phyloP scores from a whole-genome alignment of 768 basidiomycete genomes.

The Russula earlei region DNA sequence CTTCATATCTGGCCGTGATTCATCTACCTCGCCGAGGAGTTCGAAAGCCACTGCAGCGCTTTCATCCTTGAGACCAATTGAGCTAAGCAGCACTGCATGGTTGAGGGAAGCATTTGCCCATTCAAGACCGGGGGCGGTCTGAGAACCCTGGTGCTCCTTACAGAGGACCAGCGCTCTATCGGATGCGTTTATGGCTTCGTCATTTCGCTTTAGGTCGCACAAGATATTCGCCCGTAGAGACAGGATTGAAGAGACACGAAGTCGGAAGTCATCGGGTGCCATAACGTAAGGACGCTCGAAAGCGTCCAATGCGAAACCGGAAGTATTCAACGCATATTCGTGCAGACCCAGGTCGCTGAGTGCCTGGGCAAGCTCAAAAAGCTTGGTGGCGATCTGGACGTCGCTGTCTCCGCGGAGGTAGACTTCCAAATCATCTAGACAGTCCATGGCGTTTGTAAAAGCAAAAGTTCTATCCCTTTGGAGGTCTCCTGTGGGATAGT shows the following conservation, averaged over 20 bases:
- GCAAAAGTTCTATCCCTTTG: neutral
- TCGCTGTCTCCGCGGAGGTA: neutral
- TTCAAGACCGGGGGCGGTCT: neutral
- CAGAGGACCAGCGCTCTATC: neutral
- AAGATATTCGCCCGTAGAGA: constrained; percentile 4
- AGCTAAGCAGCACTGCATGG: neutral
- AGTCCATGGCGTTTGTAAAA: neutral
- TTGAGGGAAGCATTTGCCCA: constrained; percentile 1
- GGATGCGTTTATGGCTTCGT: neutral
- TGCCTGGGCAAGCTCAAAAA: constrained; percentile 3
- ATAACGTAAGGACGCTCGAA: neutral
- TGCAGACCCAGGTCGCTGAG: constrained; percentile 9
- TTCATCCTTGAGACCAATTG: neutral
- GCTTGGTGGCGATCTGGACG: neutral
- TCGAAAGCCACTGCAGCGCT: constrained; percentile 1
- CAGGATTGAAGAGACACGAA: neutral
- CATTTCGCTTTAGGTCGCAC: constrained; percentile 1
- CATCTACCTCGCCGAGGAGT: neutral
- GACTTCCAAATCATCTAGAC: neutral
- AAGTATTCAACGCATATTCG: neutral
- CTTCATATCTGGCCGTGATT: neutral
- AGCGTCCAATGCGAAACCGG: neutral
- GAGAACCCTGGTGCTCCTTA: neutral
- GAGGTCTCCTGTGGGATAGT: constrained; percentile 8
- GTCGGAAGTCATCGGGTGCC: neutral